Evolutionary conservation across 2,329 filamentous ascomycete species (phyloP).

Genomic region (Colletotrichum costaricense): DNA sequence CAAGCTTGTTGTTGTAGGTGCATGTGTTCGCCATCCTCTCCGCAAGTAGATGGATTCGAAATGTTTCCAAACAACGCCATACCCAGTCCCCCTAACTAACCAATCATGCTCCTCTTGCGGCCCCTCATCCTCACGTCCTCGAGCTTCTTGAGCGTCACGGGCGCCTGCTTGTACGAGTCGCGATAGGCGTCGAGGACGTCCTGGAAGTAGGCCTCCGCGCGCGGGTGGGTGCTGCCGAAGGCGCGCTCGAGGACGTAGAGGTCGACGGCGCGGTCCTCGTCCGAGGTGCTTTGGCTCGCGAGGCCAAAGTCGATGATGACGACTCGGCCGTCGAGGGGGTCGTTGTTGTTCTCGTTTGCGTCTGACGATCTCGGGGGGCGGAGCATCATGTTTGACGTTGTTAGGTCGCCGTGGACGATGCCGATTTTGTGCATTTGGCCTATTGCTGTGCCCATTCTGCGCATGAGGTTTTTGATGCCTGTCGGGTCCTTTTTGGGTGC

Average conservation of each 20-base stretch:
- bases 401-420: conserved; percentile 93
- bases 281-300: conserved; percentile 81
- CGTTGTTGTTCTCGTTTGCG: background rate
- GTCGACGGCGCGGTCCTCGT: conserved; percentile 96
- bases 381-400: conserved; percentile 97
- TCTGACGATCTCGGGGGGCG: conserved; percentile 48
- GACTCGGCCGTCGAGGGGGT: conserved; percentile 75
- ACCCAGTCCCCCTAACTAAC: conserved; percentile 57
- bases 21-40: background rate
- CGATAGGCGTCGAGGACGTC: conserved; percentile 81
- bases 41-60: conserved; percentile 16
- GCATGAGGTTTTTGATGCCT: conserved; percentile 72
- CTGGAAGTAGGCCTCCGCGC: conserved; percentile 80
- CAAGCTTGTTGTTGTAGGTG: too few relatives aligned
- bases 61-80: background rate
- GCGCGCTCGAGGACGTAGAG: conserved; percentile 95
- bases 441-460: conserved; percentile 76
- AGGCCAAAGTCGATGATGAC: conserved; percentile 96
- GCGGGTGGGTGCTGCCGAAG: conserved; percentile 93
- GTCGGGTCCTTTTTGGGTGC: conserved; percentile 50
- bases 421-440: conserved; percentile 85
- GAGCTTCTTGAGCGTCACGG: conserved; percentile 79
- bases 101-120: conserved; percentile 96
- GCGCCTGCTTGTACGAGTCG: conserved; percentile 79
- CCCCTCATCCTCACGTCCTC: conserved; percentile 95